A percentile compares a stretch with the other conserved stretches of the same genome.
Evolutionary conservation across 2,329 filamentous ascomycete genomes (phyloP).

Genomic region (Atkinsonella texensis): DNA sequence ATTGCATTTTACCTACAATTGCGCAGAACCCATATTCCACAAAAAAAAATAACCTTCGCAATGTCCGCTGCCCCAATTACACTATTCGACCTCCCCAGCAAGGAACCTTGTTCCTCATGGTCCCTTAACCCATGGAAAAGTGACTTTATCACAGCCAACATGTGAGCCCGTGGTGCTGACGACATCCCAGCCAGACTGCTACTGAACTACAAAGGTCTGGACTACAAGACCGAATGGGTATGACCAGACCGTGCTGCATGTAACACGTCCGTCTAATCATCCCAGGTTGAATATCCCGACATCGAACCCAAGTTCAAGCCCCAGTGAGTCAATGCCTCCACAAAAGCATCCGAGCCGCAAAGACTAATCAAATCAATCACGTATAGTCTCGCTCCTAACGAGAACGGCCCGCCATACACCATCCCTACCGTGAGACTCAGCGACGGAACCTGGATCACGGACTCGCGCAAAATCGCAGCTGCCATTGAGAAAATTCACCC

Average conservation of each 20-base stretch:
- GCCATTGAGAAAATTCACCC: conserved; percentile 49
- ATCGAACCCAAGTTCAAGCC: conserved; percentile 43
- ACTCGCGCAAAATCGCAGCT: conserved; percentile 47
- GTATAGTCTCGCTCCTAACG: conserved; percentile 6
- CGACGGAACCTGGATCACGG: conserved; percentile 49
- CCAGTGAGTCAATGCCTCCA: conserved; percentile 28
- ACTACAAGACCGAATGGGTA: conserved; percentile 57
- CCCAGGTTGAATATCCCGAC: conserved; percentile 4
- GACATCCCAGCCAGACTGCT: conserved; percentile 43
- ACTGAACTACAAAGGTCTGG: conserved; percentile 51
- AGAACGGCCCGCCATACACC: conserved; percentile 3
- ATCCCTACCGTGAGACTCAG: conserved; percentile 42
- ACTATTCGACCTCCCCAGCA: conserved; percentile 52
- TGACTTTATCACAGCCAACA: conserved; percentile 17
- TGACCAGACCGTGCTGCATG: background rate
- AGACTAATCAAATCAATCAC: too few relatives aligned
- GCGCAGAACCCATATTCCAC: too few relatives aligned
- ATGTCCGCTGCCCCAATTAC: conserved; percentile 30
- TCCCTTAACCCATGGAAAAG: conserved; percentile 63
- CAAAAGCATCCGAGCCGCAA: background rate
- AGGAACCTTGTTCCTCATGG: conserved; percentile 38
- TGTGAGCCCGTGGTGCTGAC: background rate
- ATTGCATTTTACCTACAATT: too few relatives aligned
- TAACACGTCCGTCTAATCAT: conserved; percentile 50
- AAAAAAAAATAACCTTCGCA: background rate